These are phyloP conservation scores for Hemileccinum impolitum DNA, from an alignment of 768 basidiomycete species.

Conservation along the genomic window DNA sequence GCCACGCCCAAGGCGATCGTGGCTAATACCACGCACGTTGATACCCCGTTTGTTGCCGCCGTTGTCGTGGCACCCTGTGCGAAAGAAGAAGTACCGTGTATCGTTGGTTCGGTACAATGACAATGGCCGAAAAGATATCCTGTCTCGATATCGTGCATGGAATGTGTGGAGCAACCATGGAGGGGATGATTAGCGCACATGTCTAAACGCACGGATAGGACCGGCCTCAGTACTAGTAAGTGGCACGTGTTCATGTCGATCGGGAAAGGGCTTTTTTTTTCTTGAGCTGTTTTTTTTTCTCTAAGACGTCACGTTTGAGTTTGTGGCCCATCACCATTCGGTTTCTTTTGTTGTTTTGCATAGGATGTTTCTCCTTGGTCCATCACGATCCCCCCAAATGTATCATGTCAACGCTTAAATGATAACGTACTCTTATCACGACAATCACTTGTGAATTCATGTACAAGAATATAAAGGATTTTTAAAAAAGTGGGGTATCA, in stretches of 20 bases:
- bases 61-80: constrained; percentile 6
- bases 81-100: background rate
- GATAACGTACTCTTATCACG: constrained; percentile 16
- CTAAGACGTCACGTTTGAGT: constrained; percentile 1
- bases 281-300: constrained; percentile 1
- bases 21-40: constrained; percentile 4
- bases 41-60: constrained; percentile 5
- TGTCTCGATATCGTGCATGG: background rate
- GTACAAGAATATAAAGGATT: constrained; percentile 8
- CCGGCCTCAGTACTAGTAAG: background rate
- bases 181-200: background rate
- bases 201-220: background rate
- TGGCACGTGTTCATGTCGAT: background rate
- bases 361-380: constrained; percentile 18
- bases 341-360: constrained; percentile 25
- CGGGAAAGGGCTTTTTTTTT: constrained; percentile 1
- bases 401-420: constrained; percentile 20
- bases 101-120: constrained; percentile 20
- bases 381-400: constrained; percentile 21
- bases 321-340: background rate
- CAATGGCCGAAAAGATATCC: background rate
- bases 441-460: constrained; percentile 7
- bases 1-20: constrained; percentile 20
- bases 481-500: background rate
- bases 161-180: background rate